These are phyloP conservation scores for Cerioporus squamosus DNA, from an alignment of 1,284 basidiomycete genomes.

Conservation along the genomic window DNA sequence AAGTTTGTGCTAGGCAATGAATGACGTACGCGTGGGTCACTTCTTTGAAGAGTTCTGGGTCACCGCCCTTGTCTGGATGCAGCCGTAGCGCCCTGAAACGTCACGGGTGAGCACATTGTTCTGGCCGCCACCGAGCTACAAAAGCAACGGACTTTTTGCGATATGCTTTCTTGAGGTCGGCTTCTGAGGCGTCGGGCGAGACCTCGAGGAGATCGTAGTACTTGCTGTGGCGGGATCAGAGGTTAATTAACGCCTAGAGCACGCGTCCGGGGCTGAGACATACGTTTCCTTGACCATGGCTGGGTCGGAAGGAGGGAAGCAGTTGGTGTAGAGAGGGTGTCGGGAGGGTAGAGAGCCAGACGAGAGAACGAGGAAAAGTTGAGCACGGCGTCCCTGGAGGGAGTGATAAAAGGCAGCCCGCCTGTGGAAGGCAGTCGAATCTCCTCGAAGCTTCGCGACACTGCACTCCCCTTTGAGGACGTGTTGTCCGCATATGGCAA, in stretches of 20 bases:
- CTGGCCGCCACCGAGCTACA: conserved; percentile 8
- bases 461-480: conserved; percentile 8
- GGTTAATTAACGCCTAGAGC: neutral
- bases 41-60: conserved; percentile 97
- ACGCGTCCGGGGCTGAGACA: neutral
- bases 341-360: conserved; percentile 22
- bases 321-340: conserved; percentile 7
- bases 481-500: conserved; percentile 4
- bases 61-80: conserved; percentile 97
- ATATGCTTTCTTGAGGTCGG: conserved; percentile 93
- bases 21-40: conserved; percentile 89
- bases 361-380: conserved; percentile 23
- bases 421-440: conserved; percentile 40
- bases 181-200: conserved; percentile 74
- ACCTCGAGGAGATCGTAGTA: conserved; percentile 90
- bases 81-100: conserved; percentile 76
- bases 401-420: conserved; percentile 24
- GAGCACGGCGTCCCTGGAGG: conserved; percentile 22
- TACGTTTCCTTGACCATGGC: conserved; percentile 76
- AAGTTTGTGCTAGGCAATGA: neutral
- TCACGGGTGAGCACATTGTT: conserved; percentile 22
- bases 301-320: conserved; percentile 6
- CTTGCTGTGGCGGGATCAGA: conserved; percentile 56
- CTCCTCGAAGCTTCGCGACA: conserved; percentile 38
- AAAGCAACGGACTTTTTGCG: conserved; percentile 77